Conservation (phyloP, 2,329 filamentous ascomycete species). For the Pseudocercospora crystallina region DNA sequence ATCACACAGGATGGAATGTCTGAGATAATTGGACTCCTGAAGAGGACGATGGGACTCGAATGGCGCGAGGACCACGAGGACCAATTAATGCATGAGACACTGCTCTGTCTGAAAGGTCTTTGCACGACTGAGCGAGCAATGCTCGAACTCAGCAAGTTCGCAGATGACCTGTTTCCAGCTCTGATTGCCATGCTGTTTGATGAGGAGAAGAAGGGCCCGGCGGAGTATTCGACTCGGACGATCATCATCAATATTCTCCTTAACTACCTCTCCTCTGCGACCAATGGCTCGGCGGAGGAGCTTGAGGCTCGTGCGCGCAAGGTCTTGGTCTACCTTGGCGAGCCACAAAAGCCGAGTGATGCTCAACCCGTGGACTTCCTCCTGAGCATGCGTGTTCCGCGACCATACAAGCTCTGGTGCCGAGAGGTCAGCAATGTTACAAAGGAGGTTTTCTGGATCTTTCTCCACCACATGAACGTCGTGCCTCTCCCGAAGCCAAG, state of each 20-base stretch:
- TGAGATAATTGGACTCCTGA: slow-evolving; percentile 80
- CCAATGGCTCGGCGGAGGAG: slow-evolving; percentile 42
- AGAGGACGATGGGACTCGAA: slow-evolving; percentile 92
- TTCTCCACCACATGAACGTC: slow-evolving; percentile 89
- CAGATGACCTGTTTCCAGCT: slow-evolving; percentile 78
- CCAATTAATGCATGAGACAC: slow-evolving; percentile 82
- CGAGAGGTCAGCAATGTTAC: slow-evolving; percentile 90
- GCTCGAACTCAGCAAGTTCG: slow-evolving; percentile 76
- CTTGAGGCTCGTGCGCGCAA: slow-evolving; percentile 63
- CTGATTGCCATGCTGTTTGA: slow-evolving; percentile 89
- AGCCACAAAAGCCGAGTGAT: slow-evolving; percentile 75
- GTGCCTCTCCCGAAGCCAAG: slow-evolving; percentile 60
- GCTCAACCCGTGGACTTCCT: slow-evolving; percentile 81
- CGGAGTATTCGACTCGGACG: slow-evolving; percentile 89
- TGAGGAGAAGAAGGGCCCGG: slow-evolving; percentile 96
- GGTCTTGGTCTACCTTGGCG: slow-evolving; percentile 77
- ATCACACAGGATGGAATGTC: slow-evolving; percentile 88
- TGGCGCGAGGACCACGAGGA: slow-evolving; percentile 99
- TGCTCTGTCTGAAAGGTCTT: slow-evolving; percentile 90
- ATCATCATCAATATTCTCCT: slow-evolving; percentile 89
- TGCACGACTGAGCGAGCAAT: slow-evolving; percentile 88
- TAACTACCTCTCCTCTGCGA: slow-evolving; percentile 74
- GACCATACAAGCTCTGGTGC: slow-evolving; percentile 91
- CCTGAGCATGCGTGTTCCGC: slow-evolving; percentile 78
- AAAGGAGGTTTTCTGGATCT: slow-evolving; percentile 99